Conservation (phyloP, 2,329 filamentous ascomycete species). For the Madurella fahalii region DNA sequence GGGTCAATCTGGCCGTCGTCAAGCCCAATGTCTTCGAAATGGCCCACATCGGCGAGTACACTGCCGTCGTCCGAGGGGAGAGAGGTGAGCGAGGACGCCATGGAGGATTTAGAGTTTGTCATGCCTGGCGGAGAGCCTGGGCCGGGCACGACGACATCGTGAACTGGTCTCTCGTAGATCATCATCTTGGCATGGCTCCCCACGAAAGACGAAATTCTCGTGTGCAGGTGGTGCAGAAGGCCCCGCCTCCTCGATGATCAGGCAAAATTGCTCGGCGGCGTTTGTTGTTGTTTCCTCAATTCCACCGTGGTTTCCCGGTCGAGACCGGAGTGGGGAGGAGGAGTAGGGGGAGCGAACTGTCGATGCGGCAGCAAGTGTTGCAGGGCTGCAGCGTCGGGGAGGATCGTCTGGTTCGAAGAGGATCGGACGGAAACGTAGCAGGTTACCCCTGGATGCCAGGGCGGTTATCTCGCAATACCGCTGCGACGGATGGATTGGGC, state of each 20-base stretch:
- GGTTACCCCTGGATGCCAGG: slow-evolving; percentile 21
- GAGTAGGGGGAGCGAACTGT: slow-evolving; percentile 1
- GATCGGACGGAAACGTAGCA: slow-evolving; percentile 18
- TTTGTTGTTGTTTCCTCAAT: slow-evolving; percentile 6
- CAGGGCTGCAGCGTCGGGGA: slow-evolving; percentile 8
- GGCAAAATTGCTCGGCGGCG: neutral
- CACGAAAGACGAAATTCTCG: neutral
- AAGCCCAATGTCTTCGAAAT: slow-evolving; percentile 92
- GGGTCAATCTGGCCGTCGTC: slow-evolving; percentile 45
- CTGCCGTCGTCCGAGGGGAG: slow-evolving; percentile 70
- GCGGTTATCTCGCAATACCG: slow-evolving; percentile 19
- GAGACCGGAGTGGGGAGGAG: slow-evolving; percentile 4
- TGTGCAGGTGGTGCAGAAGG: neutral
- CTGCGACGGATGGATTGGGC: slow-evolving; percentile 5
- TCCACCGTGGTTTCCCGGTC: slow-evolving; percentile 4
- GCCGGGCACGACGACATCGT: slow-evolving; percentile 38
- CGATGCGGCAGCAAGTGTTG: slow-evolving; percentile 16
- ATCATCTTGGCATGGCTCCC: slow-evolving; percentile 34
- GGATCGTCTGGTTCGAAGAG: slow-evolving; percentile 11
- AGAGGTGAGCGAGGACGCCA: slow-evolving; percentile 83
- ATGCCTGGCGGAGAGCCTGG: slow-evolving; percentile 74
- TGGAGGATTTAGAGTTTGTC: slow-evolving; percentile 80
- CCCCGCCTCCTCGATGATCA: neutral
- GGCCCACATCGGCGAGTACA: slow-evolving; percentile 66
- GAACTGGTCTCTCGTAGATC: slow-evolving; percentile 36